Conservation (phyloP, 192 early-diverging fungal genomes). For the Kickxella alabastrina region DNA sequence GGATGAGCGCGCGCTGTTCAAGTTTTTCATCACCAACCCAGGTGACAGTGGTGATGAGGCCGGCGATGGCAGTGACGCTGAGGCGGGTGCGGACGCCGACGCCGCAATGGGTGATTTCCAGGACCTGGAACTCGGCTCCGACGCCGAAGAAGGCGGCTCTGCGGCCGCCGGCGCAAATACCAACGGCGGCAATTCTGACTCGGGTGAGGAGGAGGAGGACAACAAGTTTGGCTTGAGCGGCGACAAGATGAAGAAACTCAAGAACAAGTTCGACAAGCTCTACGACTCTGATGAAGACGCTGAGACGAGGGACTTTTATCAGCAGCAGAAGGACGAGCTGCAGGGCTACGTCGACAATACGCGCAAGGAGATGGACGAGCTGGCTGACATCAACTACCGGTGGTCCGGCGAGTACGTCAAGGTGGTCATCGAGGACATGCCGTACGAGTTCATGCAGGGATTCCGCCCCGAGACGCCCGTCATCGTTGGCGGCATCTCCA, state of each 20-base stretch:
- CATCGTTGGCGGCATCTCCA: slow-evolving; percentile 81
- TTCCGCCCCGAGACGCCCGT: slow-evolving; percentile 91
- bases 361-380: slow-evolving; percentile 79
- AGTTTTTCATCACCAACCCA: slow-evolving; percentile 37
- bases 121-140: slow-evolving; percentile 67
- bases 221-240: slow-evolving; percentile 63
- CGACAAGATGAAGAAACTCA: slow-evolving; percentile 82
- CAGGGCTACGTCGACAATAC: slow-evolving; percentile 80
- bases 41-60: slow-evolving; percentile 37
- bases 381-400: slow-evolving; percentile 87
- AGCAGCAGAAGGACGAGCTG: slow-evolving; percentile 84
- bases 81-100: slow-evolving; percentile 54
- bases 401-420: slow-evolving; percentile 92
- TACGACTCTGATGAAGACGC: slow-evolving; percentile 73
- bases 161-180: slow-evolving; percentile 70
- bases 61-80: slow-evolving; percentile 27
- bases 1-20: slow-evolving; percentile 22
- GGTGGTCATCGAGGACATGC: slow-evolving; percentile 84
- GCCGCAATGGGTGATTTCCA: slow-evolving; percentile 62
- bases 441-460: slow-evolving; percentile 89
- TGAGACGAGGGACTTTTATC: slow-evolving; percentile 76
- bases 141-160: slow-evolving; percentile 54
- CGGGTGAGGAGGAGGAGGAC: slow-evolving; percentile 51
- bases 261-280: slow-evolving; percentile 90
- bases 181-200: slow-evolving; percentile 26